Base-by-base conservation (phyloP, 2,329 filamentous ascomycete genomes). In the Fusarium goolgardi region DNA sequence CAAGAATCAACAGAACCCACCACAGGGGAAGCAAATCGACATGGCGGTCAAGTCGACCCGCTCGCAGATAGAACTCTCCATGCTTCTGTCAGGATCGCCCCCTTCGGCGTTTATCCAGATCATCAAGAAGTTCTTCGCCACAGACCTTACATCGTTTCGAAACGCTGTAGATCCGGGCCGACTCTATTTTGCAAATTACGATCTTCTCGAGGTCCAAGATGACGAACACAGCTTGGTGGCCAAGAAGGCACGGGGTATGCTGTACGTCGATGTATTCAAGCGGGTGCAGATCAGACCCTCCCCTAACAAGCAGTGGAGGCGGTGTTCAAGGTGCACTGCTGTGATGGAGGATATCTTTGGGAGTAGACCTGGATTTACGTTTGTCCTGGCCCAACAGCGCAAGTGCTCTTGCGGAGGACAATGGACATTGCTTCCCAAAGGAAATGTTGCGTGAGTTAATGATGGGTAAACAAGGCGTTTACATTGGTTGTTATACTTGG, bases 101-200 rank as follows among this genome's bases (percentile, higher is more conserved):
- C 82, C 84, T 12, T 75, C 79, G 2, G 75, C 78, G 3, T 86
- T 88, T 70, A 76, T 84, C 27, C 75, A 81, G 18, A 86, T 91
- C 35, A 83, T 93, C n/a, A 86, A 89, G 65, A 87, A 86, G 55
- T 84, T 90, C 60, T 88, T 95, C 61, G 82, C 83, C 32, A 81
- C 82, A 29, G 85, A 88, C 45, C 78, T 93, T 29, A 82, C 81
- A 0, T 81, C 83, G 21, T 84, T 94, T 55, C 83, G 86, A 40
- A 81, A 81, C 7, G 82, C 85, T 55, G 84, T 89, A 13, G 88
- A 96, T 68, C 84, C 88, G 29, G 86, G 89, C 12, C 85, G 85
- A 63, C 82, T 97, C 49, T 92, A 91, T 79, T 91, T 93, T 78
- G 86, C 87, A 49, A 88, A 96, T 75, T 92, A 89, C 56, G 83